Evolutionary conservation across 371 early-diverging fungal species (phyloP), one percentile per base, ranked within the genome.

Genomic region (Ecytonucleospora hepatopenaei): DNA sequence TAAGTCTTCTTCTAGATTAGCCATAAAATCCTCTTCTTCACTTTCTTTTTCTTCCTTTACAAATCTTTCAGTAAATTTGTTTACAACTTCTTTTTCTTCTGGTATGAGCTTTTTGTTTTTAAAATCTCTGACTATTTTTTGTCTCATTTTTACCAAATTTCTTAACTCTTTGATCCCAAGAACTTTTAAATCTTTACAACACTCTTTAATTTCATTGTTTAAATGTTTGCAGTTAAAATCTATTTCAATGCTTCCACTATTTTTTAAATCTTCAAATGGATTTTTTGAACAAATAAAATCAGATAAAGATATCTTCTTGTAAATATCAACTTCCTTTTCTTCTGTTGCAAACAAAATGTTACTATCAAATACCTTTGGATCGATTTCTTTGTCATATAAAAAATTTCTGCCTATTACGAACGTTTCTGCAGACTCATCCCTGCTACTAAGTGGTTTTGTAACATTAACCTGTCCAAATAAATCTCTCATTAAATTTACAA

Each of bases 401-500:
- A 85, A 98, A 67, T 88, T 91, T 33, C 86, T 83, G 82, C 97
- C 96, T 2, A 95, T 91, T 48, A 94, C 92, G 82, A 94, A 98
- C 70, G 95, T 95, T 85, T 98, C 99, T n/a, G 99, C 99, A 68
- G 95, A 94, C 26, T 95, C 96, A 67, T 88, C 91, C 58, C 96
- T 86, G 57, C 94, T 93, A 48, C 92, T 91, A n/a, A 93, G 86
- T 16, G 99, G 99, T 81, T 98, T 98, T 16, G 99, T 97, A 8
- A 95, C 94, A 79, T 95, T 91, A 67, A 97, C 97, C 69, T 87
- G 88, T 48, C 83, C 83, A 82, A 98, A 98, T 35, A 98, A 82
- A 81, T 94, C 92, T 73, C 90, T 88, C 74, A 94, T 91, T 21
- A 96, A 90, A 90, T 91, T 94, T 58, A 95, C 81, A 35, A 98